phyloP scores from a whole-genome alignment of 306 rosid genomes.

The Canavalia gladiata region DNA sequence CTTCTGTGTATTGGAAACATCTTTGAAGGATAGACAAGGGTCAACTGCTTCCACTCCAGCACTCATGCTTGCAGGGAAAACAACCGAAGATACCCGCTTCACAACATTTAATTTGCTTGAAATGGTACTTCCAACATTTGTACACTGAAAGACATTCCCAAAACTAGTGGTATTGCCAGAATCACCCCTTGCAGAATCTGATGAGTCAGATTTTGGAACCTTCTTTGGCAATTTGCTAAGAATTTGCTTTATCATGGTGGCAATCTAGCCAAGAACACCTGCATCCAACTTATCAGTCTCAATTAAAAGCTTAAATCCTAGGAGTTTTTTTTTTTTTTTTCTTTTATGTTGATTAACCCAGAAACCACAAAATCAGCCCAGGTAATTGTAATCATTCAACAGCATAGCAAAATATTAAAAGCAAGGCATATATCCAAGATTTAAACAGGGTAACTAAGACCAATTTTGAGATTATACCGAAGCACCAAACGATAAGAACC shows the following conservation, averaged over 20 bases:
- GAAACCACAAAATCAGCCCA: constrained; percentile 33
- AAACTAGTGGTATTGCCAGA: constrained; percentile 71
- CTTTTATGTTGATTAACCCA: constrained; percentile 12
- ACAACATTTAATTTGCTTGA: constrained; percentile 96
- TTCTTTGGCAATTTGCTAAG: constrained; percentile 90
- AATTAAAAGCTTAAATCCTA: constrained; percentile 27
- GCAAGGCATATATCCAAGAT: background rate
- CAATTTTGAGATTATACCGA: background rate
- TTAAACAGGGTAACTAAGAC: background rate
- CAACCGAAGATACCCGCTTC: constrained; percentile 95
- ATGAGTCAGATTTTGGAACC: constrained; percentile 73
- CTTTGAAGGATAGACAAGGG: constrained; percentile 89
- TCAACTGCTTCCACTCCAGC: constrained; percentile 91
- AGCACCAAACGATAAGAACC: constrained; percentile 16
- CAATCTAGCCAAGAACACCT: constrained; percentile 49
- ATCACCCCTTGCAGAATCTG: constrained; percentile 73
- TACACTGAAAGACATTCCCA: constrained; percentile 90
- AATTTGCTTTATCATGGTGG: constrained; percentile 91
- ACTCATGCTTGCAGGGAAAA: constrained; percentile 86
- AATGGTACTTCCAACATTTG: constrained; percentile 92
- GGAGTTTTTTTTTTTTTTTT: constrained; percentile 26
- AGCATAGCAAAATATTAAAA: constrained; percentile 11
- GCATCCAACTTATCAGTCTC: constrained; percentile 50
- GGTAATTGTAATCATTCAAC: constrained; percentile 3
- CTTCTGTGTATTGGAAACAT: constrained; percentile 90